A percentile compares a stretch with the other conserved stretches of the same genome.
These are phyloP conservation scores for Talaromyces marneffei DNA, from an alignment of 2,329 filamentous ascomycete genomes.

Conservation along the genomic window DNA sequence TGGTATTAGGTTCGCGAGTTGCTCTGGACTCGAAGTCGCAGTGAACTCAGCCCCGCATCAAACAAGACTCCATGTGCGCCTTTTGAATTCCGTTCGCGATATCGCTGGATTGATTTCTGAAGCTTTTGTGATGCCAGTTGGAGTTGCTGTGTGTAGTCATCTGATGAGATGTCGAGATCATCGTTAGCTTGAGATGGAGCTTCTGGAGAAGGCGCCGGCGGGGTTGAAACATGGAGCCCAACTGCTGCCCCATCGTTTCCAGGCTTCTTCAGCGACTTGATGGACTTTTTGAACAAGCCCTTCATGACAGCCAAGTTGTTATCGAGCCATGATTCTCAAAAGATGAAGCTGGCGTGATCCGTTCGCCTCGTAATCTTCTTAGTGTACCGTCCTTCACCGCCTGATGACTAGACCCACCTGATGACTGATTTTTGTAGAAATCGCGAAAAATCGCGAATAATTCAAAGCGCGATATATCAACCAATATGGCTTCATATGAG, in stretches of 20 bases:
- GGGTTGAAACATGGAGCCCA: background rate
- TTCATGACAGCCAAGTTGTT: background rate
- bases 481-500: too few relatives aligned
- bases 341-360: background rate
- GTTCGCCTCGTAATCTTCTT: background rate
- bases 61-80: background rate
- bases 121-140: background rate
- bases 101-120: background rate
- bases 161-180: background rate
- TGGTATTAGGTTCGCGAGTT: background rate
- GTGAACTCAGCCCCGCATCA: background rate
- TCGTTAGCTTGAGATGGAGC: background rate
- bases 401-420: too few relatives aligned
- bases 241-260: background rate
- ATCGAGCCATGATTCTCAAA: background rate
- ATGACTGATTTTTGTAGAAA: too few relatives aligned
- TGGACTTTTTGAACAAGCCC: background rate
- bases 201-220: background rate
- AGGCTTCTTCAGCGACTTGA: background rate
- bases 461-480: too few relatives aligned
- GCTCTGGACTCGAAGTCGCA: background rate
- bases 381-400: too few relatives aligned
- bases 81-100: background rate
- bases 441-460: too few relatives aligned
- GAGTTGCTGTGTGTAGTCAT: background rate